Percentiles rank a stretch among this genome's conserved stretches.
Conservation (phyloP, 345 rosid species). For the Physaria fendleri region DNA sequence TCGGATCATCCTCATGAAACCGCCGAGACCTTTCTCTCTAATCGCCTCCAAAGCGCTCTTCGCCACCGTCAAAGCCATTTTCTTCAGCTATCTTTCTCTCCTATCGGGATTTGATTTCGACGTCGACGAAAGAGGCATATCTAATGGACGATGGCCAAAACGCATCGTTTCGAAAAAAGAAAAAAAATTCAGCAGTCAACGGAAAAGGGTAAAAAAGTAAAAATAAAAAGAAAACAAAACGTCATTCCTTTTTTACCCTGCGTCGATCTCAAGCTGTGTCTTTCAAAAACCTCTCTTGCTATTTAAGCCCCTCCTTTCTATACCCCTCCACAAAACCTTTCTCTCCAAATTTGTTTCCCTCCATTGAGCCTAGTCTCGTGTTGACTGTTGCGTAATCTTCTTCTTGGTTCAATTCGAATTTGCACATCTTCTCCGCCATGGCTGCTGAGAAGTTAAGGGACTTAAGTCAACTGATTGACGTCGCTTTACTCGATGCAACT, state of each 20-base stretch:
- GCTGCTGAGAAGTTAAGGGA: slow-evolving; percentile 92
- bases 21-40: slow-evolving; percentile 65
- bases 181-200: slow-evolving; percentile 11
- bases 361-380: slow-evolving; percentile 8
- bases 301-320: background rate
- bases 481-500: slow-evolving; percentile 78
- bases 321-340: background rate
- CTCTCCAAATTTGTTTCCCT: slow-evolving; percentile 20
- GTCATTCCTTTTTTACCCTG: slow-evolving; percentile 26
- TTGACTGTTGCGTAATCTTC: background rate
- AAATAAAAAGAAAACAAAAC: background rate
- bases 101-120: slow-evolving; percentile 8
- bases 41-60: slow-evolving; percentile 57
- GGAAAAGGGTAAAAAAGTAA: background rate
- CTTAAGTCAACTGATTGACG: slow-evolving; percentile 91
- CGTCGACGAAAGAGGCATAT: background rate
- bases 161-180: no score
- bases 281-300: slow-evolving; percentile 14
- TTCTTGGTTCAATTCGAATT: background rate
- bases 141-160: background rate
- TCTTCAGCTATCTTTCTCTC: slow-evolving; percentile 10
- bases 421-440: slow-evolving; percentile 39
- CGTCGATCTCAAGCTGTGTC: slow-evolving; percentile 86
- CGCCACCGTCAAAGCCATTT: slow-evolving; percentile 75
- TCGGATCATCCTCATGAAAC: slow-evolving; percentile 54